Conservation (phyloP, 306 rosid species). For the Lathyrus tuberosus region DNA sequence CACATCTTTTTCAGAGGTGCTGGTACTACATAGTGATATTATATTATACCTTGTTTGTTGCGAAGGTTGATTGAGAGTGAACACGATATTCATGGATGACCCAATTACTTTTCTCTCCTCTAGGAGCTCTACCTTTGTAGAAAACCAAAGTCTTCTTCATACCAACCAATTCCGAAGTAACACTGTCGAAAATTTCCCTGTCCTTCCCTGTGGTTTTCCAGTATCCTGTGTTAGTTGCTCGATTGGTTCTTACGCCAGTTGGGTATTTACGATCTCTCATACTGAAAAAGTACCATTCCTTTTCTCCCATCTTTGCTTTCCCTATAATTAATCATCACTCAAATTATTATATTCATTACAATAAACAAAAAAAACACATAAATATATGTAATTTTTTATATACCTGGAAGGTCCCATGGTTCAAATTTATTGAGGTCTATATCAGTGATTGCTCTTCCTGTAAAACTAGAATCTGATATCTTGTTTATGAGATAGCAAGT, state of each 20-base stretch:
- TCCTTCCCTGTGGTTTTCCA: conserved; percentile 98
- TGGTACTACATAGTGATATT: too few species aligned
- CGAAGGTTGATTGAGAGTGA: neutral
- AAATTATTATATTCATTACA: neutral
- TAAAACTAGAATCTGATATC: conserved; percentile 69
- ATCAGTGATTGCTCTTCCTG: conserved; percentile 74
- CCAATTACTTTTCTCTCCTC: conserved; percentile 94
- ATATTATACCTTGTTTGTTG: neutral
- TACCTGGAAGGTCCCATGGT: conserved; percentile 99
- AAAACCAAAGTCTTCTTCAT: conserved; percentile 96
- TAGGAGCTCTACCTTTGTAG: conserved; percentile 94
- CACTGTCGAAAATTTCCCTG: conserved; percentile 66
- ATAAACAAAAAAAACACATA: neutral
- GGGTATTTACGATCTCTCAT: conserved; percentile 63
- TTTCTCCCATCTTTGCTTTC: conserved; percentile 76
- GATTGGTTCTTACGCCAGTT: conserved; percentile 68
- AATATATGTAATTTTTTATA: neutral
- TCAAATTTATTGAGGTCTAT: conserved; percentile 94
- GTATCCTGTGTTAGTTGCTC: conserved; percentile 91
- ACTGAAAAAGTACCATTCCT: conserved; percentile 7
- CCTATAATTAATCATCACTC: conserved; percentile 46
- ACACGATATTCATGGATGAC: conserved; percentile 96
- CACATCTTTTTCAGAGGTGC: too few species aligned
- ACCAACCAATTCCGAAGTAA: conserved; percentile 71
- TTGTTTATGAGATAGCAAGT: conserved; percentile 78